phyloP scores from a whole-genome alignment of 1,284 basidiomycete genomes.

The Schizophyllum commune region DNA sequence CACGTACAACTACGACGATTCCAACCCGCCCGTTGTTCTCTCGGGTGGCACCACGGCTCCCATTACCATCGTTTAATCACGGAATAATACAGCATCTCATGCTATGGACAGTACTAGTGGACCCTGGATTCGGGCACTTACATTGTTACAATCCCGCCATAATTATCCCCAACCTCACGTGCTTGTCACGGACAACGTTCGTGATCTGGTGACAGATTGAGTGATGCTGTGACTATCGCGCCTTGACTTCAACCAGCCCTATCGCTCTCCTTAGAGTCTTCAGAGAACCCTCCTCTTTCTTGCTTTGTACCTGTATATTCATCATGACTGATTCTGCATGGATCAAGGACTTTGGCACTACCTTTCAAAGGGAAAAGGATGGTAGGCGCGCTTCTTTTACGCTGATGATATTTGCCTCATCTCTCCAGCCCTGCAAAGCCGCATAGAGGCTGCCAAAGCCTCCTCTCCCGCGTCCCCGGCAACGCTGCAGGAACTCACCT shows the following conservation, averaged over 20 bases:
- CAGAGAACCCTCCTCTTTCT: no score
- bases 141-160: neutral
- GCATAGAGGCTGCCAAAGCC: constrained; percentile 25
- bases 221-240: no score
- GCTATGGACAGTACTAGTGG: neutral
- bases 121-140: neutral
- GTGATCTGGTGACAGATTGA: no score
- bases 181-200: no score
- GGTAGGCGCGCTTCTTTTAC: neutral
- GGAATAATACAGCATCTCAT: neutral
- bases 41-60: neutral
- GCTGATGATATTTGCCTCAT: constrained; percentile 4
- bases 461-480: constrained; percentile 12
- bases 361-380: neutral
- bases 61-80: neutral
- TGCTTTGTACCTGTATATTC: no score
- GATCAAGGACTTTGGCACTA: neutral
- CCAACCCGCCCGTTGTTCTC: neutral
- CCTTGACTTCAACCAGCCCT: no score
- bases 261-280: no score
- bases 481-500: constrained; percentile 28
- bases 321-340: neutral
- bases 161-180: neutral
- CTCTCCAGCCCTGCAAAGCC: constrained; percentile 27
- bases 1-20: neutral